A percentile compares a stretch with the other conserved stretches of the same genome.
Conservation (phyloP, 2,329 filamentous ascomycete species). For the Fusarium lyarnte region DNA sequence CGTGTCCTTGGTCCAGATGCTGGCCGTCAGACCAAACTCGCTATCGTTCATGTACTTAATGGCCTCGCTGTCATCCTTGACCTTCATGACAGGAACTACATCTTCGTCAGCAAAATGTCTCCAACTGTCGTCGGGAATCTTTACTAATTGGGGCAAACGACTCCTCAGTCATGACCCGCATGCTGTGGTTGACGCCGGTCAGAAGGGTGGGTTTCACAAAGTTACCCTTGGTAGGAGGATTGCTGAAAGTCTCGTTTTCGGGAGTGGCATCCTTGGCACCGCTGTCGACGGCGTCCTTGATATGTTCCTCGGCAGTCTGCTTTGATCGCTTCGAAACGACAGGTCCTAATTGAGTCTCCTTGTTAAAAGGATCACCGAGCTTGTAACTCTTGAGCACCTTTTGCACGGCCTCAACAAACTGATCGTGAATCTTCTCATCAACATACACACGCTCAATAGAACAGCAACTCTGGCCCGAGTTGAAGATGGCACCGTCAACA, state of each 20-base stretch:
- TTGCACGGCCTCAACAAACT: constrained; percentile 81
- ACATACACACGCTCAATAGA: constrained; percentile 93
- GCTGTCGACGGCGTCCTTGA: constrained; percentile 83
- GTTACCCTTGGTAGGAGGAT: constrained; percentile 80
- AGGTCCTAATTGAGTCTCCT: constrained; percentile 83
- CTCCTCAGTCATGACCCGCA: constrained; percentile 92
- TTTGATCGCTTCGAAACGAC: constrained; percentile 86
- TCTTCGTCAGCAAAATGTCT: constrained; percentile 2
- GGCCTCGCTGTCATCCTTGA: constrained; percentile 82
- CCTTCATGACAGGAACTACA: constrained; percentile 78
- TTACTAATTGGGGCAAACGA: constrained; percentile 73
- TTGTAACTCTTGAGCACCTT: constrained; percentile 83
- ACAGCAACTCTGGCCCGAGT: constrained; percentile 98
- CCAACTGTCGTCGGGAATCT: background rate
- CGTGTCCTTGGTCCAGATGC: constrained; percentile 94
- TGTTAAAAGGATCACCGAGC: constrained; percentile 86
- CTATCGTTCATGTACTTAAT: constrained; percentile 91
- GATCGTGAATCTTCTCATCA: constrained; percentile 82
- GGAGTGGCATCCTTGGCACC: constrained; percentile 88
- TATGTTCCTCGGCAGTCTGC: constrained; percentile 78
- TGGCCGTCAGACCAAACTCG: constrained; percentile 93
- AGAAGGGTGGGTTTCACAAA: constrained; percentile 89
- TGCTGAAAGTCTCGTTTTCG: constrained; percentile 78
- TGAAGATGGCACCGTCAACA: constrained; percentile 95
- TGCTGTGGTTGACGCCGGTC: constrained; percentile 79